Conservation (phyloP, 164 flowering plant species). For the Annona cherimola region DNA sequence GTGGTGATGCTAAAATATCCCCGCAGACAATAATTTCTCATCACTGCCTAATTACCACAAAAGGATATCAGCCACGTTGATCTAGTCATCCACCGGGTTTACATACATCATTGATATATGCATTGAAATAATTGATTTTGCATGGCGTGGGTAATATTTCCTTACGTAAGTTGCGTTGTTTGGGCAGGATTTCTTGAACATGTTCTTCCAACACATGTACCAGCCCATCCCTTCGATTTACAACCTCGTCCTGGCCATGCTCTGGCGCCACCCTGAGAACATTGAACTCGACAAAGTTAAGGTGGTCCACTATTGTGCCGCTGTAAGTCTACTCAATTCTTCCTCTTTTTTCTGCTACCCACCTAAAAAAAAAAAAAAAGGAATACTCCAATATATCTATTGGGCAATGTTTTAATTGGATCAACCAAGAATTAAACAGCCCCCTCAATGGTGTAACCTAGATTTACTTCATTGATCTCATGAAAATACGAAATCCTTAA, state of each 20-base stretch:
- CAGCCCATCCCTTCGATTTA: conserved; percentile 32
- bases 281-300: conserved; percentile 17
- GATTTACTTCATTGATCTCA: background rate
- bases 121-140: too few relatives aligned
- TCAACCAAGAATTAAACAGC: background rate
- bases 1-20: background rate
- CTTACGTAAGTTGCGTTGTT: background rate
- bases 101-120: too few relatives aligned
- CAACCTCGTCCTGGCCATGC: conserved; percentile 44
- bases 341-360: too few relatives aligned
- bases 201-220: conserved; percentile 36
- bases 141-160: too few relatives aligned
- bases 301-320: conserved; percentile 23
- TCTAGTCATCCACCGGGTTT: too few relatives aligned
- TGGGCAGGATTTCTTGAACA: conserved; percentile 43
- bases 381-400: background rate
- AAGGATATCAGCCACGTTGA: too few relatives aligned
- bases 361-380: background rate
- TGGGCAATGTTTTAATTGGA: background rate
- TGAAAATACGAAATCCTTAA: background rate
- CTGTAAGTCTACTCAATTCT: conserved; percentile 9
- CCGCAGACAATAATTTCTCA: background rate
- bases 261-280: conserved; percentile 22
- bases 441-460: too few relatives aligned
- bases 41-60: too few relatives aligned